Percentiles rank a stretch among this genome's conserved stretches.
These are phyloP conservation scores for Tuber borchii DNA, from an alignment of 495 filamentous ascomycete species.

Conservation along the genomic window DNA sequence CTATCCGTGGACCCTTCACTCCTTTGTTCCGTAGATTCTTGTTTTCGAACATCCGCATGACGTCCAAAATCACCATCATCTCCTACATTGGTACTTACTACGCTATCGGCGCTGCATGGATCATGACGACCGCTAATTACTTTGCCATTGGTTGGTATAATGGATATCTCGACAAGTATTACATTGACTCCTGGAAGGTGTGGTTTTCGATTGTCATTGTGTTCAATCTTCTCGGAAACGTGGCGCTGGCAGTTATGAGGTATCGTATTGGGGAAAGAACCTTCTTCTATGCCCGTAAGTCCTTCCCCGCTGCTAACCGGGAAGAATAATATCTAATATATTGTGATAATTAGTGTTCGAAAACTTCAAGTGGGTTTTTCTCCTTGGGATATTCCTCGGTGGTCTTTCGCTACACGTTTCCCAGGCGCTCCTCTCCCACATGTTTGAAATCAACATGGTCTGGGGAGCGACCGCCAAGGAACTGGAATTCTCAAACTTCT, in stretches of 20 bases:
- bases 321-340: neutral
- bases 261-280: conserved; percentile 59
- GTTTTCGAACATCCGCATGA: conserved; percentile 64
- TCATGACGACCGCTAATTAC: conserved; percentile 71
- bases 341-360: conserved; percentile 54
- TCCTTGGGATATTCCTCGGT: conserved; percentile 64
- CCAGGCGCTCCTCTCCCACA: conserved; percentile 61
- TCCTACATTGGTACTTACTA: conserved; percentile 87
- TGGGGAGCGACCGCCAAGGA: conserved; percentile 69
- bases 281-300: conserved; percentile 47
- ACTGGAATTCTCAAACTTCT: conserved; percentile 51
- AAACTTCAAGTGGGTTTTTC: conserved; percentile 66
- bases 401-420: conserved; percentile 63
- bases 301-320: neutral
- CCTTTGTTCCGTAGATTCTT: conserved; percentile 66
- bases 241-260: conserved; percentile 60
- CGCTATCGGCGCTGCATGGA: conserved; percentile 71
- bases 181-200: conserved; percentile 68
- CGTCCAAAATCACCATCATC: conserved; percentile 71
- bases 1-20: conserved; percentile 63
- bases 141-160: conserved; percentile 72
- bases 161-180: conserved; percentile 67
- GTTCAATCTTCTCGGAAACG: conserved; percentile 62
- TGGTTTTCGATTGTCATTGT: conserved; percentile 68
- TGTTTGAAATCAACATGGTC: conserved; percentile 67